These are phyloP conservation scores for Brassica nigra DNA, from an alignment of 345 rosid genomes.

Conservation along the genomic window DNA sequence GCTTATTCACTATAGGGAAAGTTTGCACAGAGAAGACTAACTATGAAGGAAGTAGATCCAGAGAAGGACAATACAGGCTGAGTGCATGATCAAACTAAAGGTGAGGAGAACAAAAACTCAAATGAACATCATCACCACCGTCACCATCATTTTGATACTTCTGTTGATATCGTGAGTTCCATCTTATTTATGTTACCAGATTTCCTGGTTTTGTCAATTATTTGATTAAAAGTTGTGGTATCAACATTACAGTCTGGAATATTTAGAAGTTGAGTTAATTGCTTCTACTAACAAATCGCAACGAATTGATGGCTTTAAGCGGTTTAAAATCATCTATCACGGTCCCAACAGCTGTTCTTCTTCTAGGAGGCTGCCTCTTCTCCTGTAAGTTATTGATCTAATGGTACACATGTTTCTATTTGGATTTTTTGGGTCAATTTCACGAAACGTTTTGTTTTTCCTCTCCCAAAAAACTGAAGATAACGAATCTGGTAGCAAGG, in stretches of 20 bases:
- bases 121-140: constrained; percentile 48
- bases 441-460: neutral
- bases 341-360: neutral
- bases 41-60: constrained; percentile 57
- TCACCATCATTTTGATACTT: constrained; percentile 48
- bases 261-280: neutral
- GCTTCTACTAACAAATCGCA: neutral
- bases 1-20: constrained; percentile 48
- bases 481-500: constrained; percentile 65
- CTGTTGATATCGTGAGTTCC: constrained; percentile 60
- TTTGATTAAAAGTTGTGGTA: neutral
- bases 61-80: constrained; percentile 40
- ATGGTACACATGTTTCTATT: neutral
- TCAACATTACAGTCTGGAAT: neutral
- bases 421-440: neutral
- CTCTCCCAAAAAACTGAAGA: constrained; percentile 41
- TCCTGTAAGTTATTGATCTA: neutral
- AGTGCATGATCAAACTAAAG: constrained; percentile 49
- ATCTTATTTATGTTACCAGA: neutral
- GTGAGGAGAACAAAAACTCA: constrained; percentile 51
- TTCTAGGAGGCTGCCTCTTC: neutral
- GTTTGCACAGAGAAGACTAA: constrained; percentile 61
- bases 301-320: neutral
- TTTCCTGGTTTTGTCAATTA: neutral
- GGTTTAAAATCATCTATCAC: neutral